phyloP scores from a whole-genome alignment of 257 asterid species.

The Solanum gracilifrons region DNA sequence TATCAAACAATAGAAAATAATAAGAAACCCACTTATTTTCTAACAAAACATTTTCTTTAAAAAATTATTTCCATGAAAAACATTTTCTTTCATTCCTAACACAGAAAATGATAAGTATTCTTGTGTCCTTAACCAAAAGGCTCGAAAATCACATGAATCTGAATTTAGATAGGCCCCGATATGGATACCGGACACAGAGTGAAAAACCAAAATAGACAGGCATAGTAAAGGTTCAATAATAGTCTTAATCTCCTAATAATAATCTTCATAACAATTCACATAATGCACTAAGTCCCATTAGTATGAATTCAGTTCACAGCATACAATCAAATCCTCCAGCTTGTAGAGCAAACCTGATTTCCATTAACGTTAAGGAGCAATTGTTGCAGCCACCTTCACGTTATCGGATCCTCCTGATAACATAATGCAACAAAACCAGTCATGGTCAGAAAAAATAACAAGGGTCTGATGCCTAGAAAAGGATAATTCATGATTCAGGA shows the following conservation, averaged over 20 bases:
- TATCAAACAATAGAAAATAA: too few relatives aligned
- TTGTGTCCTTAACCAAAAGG: background rate
- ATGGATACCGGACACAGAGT: background rate
- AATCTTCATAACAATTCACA: background rate
- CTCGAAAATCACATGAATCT: too few relatives aligned
- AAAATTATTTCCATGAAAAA: too few relatives aligned
- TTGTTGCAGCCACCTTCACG: conserved; percentile 75
- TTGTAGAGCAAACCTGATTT: conserved; percentile 41
- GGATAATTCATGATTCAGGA: background rate
- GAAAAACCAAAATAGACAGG: background rate
- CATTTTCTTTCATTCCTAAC: background rate
- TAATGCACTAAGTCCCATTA: background rate
- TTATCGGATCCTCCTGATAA: conserved; percentile 59
- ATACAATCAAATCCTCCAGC: conserved; percentile 59
- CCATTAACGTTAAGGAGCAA: conserved; percentile 64
- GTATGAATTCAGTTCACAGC: conserved; percentile 14
- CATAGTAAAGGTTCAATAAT: background rate
- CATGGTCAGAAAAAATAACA: background rate
- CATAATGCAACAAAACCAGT: background rate
- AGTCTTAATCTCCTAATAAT: background rate
- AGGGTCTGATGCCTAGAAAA: background rate
- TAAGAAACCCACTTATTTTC: too few relatives aligned
- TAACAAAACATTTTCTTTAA: too few relatives aligned
- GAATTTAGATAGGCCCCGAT: background rate
- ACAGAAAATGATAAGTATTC: too few relatives aligned